Evolutionary conservation across 371 early-diverging fungal species (phyloP).

Genomic region (Rhizomucor pusillus): DNA sequence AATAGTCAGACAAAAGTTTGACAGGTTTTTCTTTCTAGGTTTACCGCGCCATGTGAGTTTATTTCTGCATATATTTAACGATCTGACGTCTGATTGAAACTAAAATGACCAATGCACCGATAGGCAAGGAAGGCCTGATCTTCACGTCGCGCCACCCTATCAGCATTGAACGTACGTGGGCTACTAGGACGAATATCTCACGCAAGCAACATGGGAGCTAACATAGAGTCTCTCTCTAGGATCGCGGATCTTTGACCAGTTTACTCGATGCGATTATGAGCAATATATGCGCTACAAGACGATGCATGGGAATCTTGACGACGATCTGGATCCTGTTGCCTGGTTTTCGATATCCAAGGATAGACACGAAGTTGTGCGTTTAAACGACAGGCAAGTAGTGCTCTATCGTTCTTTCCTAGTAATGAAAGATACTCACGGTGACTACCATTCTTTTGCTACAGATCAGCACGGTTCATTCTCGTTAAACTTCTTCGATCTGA

Average conservation of each 20-base stretch:
- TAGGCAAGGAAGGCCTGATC: slow-evolving; percentile 31
- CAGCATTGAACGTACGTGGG: slow-evolving; percentile 10
- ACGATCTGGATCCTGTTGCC: slow-evolving; percentile 24
- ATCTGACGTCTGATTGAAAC: neutral
- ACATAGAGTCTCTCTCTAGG: neutral
- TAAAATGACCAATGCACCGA: too few species aligned
- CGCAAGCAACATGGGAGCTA: too few species aligned
- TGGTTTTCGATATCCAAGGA: slow-evolving; percentile 23
- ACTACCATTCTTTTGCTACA: neutral
- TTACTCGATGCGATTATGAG: slow-evolving; percentile 13
- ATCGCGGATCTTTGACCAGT: slow-evolving; percentile 14
- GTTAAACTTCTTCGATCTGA: slow-evolving; percentile 30
- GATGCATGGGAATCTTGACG: neutral
- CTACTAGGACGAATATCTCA: too few species aligned
- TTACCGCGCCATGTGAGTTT: slow-evolving; percentile 26
- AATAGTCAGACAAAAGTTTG: neutral
- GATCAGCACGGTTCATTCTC: slow-evolving; percentile 26
- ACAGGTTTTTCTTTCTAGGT: slow-evolving; percentile 4
- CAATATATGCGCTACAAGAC: slow-evolving; percentile 4
- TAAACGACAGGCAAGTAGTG: slow-evolving; percentile 10
- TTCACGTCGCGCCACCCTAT: slow-evolving; percentile 23
- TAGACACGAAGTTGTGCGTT: slow-evolving; percentile 11
- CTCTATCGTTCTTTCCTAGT: neutral
- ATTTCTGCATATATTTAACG: too few species aligned
- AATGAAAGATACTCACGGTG: neutral